Conservation (phyloP, 2,329 filamentous ascomycete species). For the Claviceps capensis region DNA sequence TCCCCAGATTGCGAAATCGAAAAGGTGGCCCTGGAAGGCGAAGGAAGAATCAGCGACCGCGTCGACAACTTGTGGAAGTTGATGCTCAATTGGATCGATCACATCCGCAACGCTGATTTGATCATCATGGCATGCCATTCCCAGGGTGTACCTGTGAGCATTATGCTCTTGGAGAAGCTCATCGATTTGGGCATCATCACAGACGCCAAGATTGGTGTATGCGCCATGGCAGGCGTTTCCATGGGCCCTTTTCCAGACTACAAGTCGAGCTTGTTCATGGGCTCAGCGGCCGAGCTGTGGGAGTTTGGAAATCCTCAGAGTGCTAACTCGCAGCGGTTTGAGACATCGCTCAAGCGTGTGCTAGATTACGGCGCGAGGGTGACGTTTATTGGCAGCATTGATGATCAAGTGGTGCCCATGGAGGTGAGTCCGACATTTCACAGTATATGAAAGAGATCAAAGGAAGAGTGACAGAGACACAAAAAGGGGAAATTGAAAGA, state of each 20-base stretch:
- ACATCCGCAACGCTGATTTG: constrained; percentile 76
- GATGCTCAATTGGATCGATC: constrained; percentile 86
- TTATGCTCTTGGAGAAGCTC: constrained; percentile 86
- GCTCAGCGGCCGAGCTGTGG: constrained; percentile 86
- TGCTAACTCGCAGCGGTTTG: constrained; percentile 69
- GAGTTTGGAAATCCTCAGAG: constrained; percentile 79
- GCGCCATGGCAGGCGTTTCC: constrained; percentile 82
- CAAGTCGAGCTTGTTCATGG: constrained; percentile 77
- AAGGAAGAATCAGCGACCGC: constrained; percentile 79
- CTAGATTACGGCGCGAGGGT: constrained; percentile 70
- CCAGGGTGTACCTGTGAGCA: constrained; percentile 84
- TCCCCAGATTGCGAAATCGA: constrained; percentile 71
- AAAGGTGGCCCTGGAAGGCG: constrained; percentile 86
- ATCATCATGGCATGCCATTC: constrained; percentile 89
- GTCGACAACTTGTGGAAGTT: constrained; percentile 92
- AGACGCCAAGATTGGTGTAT: constrained; percentile 67
- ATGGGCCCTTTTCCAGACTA: constrained; percentile 88
- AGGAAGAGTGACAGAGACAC: not conserved
- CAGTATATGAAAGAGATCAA: too few relatives aligned
- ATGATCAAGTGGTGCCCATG: constrained; percentile 89
- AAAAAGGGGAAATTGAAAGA: not conserved
- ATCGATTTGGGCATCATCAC: constrained; percentile 80
- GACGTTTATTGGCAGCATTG: constrained; percentile 84
- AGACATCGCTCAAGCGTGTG: constrained; percentile 58
- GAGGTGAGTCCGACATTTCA: constrained; percentile 41